These are phyloP conservation scores for Suillus variegatus DNA, from an alignment of 768 basidiomycete species.

Conservation along the genomic window DNA sequence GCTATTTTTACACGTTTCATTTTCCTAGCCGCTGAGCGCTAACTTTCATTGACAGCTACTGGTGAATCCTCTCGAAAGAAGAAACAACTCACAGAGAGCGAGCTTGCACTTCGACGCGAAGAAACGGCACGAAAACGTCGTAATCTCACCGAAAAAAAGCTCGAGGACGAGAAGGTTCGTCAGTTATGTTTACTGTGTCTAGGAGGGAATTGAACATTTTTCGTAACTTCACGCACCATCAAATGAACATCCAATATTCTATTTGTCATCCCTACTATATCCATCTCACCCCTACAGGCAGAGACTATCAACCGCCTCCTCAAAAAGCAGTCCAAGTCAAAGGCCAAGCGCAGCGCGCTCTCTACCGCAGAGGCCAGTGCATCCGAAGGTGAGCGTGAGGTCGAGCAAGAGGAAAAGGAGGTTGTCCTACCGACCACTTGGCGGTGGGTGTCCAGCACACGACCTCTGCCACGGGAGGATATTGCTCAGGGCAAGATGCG, in stretches of 20 bases:
- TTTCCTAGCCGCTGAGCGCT: not conserved
- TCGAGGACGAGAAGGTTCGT: constrained; percentile 81
- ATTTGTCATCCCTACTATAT: not conserved
- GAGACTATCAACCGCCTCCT: constrained; percentile 90
- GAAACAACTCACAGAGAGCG: constrained; percentile 68
- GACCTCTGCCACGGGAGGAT: constrained; percentile 18
- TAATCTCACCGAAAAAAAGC: constrained; percentile 78
- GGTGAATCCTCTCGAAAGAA: constrained; percentile 44
- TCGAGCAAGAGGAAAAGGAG: constrained; percentile 39
- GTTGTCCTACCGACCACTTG: constrained; percentile 56
- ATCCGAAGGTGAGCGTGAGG: constrained; percentile 26
- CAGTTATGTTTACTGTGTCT: not conserved
- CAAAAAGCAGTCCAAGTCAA: constrained; percentile 78
- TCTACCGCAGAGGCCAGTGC: constrained; percentile 48
- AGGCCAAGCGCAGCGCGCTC: constrained; percentile 55
- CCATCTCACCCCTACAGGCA: constrained; percentile 43
- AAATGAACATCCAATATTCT: not conserved
- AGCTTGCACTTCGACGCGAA: constrained; percentile 72
- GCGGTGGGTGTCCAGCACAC: constrained; percentile 69
- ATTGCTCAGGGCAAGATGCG: constrained; percentile 33
- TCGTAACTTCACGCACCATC: not conserved
- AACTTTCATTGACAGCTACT: not conserved
- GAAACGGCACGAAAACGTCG: constrained; percentile 83
- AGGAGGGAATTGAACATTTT: not conserved
- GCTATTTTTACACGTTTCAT: not conserved